Conservation (phyloP, 2,329 filamentous ascomycete genomes). For the Sordariomycetes sp. region DNA sequence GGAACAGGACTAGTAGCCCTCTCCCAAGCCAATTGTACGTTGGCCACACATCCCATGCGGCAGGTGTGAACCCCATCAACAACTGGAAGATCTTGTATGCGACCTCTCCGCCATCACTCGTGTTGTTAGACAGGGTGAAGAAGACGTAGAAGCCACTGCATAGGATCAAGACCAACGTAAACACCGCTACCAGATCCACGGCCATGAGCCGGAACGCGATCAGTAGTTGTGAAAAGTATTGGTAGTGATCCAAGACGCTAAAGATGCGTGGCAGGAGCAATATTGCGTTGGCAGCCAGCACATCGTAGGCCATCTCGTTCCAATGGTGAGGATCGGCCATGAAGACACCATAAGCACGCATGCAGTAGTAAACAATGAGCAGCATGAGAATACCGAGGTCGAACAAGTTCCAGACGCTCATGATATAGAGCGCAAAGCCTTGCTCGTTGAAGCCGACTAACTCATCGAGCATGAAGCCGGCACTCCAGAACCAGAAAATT, state of each 20-base stretch:
- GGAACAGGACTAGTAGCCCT: constrained; percentile 66
- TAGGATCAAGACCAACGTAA: constrained; percentile 73
- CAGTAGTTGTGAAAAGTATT: constrained; percentile 89
- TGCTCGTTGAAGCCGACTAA: constrained; percentile 95
- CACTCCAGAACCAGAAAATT: constrained; percentile 96
- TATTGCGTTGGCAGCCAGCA: constrained; percentile 86
- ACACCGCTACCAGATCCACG: constrained; percentile 75
- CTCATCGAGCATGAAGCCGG: constrained; percentile 94
- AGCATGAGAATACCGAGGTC: constrained; percentile 83
- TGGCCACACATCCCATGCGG: constrained; percentile 86
- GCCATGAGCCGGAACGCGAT: constrained; percentile 95
- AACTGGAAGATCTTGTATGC: constrained; percentile 90
- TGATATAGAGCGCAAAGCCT: constrained; percentile 90
- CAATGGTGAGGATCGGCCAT: constrained; percentile 66
- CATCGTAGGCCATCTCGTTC: constrained; percentile 83
- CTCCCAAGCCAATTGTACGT: constrained; percentile 72
- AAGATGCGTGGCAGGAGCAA: constrained; percentile 85
- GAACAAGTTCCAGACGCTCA: constrained; percentile 97
- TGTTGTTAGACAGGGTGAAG: constrained; percentile 71
- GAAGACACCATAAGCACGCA: constrained; percentile 81
- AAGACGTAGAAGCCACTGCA: constrained; percentile 96
- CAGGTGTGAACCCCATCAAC: constrained; percentile 90
- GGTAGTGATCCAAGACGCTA: constrained; percentile 87
- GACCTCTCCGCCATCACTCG: constrained; percentile 59
- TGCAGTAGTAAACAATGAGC: constrained; percentile 80